phyloP scores from a whole-genome alignment of 2,329 filamentous ascomycete genomes.

The Trichophyton schoenleinii region DNA sequence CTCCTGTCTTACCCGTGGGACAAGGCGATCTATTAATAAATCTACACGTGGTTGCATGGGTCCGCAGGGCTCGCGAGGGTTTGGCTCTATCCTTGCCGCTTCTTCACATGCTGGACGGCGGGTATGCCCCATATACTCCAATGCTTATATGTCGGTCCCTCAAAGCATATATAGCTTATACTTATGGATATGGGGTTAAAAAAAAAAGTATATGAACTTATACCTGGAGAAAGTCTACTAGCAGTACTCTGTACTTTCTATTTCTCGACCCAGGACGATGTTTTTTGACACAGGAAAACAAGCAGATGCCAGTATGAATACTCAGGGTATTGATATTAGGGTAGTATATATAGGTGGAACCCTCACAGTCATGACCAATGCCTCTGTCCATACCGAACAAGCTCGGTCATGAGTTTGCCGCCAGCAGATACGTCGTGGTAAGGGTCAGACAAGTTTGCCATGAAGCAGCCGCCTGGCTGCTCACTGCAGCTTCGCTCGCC shows the following conservation, averaged over 20 bases:
- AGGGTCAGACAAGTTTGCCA: conserved; percentile 10
- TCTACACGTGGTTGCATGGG: conserved; percentile 1
- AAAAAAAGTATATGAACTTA: neutral
- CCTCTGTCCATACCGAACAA: conserved; percentile 12
- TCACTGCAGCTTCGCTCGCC: conserved; percentile 16
- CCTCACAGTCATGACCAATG: conserved; percentile 9
- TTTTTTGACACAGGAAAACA: too few relatives aligned
- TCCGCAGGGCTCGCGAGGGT: neutral
- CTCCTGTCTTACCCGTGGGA: neutral
- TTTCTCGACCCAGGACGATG: too few relatives aligned
- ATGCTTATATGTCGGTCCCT: neutral
- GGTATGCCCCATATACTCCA: neutral
- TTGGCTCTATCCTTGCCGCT: neutral
- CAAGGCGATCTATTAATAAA: neutral
- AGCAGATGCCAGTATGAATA: neutral
- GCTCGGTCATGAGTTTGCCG: conserved; percentile 17
- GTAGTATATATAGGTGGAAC: neutral
- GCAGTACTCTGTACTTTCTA: too few relatives aligned
- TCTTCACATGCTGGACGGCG: neutral
- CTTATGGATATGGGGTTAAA: neutral
- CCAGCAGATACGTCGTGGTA: conserved; percentile 18
- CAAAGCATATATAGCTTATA: neutral
- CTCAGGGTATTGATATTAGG: neutral
- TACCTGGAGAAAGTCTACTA: neutral
- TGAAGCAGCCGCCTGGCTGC: conserved; percentile 12